Percentiles rank a stretch among this genome's conserved stretches.
Evolutionary conservation across 2,329 filamentous ascomycete species (phyloP).

Genomic region (Curvularia eragrostidis): DNA sequence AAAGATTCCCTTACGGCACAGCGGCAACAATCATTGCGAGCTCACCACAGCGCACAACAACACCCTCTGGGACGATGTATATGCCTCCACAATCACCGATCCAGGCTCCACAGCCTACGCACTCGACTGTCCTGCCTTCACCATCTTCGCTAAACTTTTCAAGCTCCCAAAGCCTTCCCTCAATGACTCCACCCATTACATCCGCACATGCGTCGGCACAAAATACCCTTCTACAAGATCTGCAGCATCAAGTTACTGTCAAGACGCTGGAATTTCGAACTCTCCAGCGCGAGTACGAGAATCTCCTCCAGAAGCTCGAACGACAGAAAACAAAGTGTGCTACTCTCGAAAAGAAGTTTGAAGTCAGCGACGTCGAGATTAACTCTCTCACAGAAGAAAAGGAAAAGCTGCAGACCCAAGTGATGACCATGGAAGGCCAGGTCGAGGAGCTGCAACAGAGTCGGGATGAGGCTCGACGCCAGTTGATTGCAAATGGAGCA

Average conservation of each 20-base stretch:
- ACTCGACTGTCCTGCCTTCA: constrained; percentile 37
- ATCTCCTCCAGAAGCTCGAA: constrained; percentile 59
- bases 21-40: constrained; percentile 23
- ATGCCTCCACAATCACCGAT: constrained; percentile 36
- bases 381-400: constrained; percentile 60
- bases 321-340: constrained; percentile 58
- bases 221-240: constrained; percentile 53
- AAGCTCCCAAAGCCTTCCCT: constrained; percentile 26
- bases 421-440: constrained; percentile 57
- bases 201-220: constrained; percentile 42
- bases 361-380: constrained; percentile 51
- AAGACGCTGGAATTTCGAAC: constrained; percentile 61
- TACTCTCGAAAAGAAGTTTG: constrained; percentile 56
- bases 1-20: constrained; percentile 26
- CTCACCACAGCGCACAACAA: constrained; percentile 36
- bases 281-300: constrained; percentile 62
- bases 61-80: constrained; percentile 56
- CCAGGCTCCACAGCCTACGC: constrained; percentile 33
- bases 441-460: constrained; percentile 58
- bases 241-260: constrained; percentile 62
- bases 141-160: constrained; percentile 41
- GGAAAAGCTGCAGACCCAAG: constrained; percentile 56
- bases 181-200: constrained; percentile 36
- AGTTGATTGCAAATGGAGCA: constrained; percentile 53
- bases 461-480: constrained; percentile 55